Evolutionary conservation across 768 basidiomycete species (phyloP).

Genomic region (Boletus bicolor): DNA sequence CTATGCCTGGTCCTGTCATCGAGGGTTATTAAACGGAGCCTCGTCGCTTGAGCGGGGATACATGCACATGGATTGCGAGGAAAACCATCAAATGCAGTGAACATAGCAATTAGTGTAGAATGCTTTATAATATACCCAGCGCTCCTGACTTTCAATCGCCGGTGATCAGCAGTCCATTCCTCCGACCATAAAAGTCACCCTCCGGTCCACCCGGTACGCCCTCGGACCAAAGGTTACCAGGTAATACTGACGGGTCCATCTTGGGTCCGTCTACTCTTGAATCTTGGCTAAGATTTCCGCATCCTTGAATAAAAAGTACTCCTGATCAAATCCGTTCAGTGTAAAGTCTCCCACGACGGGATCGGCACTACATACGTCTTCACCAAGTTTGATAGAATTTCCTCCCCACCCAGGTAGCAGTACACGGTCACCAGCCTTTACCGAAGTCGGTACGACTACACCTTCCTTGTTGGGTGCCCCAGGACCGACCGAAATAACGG

Average conservation of each 20-base stretch:
- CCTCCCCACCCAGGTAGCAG: slow-evolving; percentile 97
- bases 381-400: slow-evolving; percentile 92
- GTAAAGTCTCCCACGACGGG: neutral
- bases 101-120: slow-evolving; percentile 22
- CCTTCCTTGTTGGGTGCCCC: slow-evolving; percentile 92
- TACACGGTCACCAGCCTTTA: slow-evolving; percentile 89
- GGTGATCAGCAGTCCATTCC: neutral
- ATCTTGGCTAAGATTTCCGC: slow-evolving; percentile 95
- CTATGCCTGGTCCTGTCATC: neutral
- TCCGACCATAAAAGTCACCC: neutral
- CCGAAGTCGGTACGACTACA: slow-evolving; percentile 63
- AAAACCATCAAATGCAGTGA: slow-evolving; percentile 17
- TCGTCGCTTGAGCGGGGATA: slow-evolving; percentile 29
- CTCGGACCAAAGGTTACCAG: neutral
- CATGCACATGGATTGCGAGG: slow-evolving; percentile 21
- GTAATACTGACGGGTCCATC: slow-evolving; percentile 10
- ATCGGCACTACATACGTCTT: slow-evolving; percentile 64
- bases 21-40: neutral
- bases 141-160: slow-evolving; percentile 7
- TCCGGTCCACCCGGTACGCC: neutral
- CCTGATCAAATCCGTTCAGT: slow-evolving; percentile 45
- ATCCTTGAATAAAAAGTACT: slow-evolving; percentile 94
- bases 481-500: slow-evolving; percentile 93
- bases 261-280: slow-evolving; percentile 62
- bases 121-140: slow-evolving; percentile 1